These are phyloP conservation scores for Termitomyces sp. DNA, from an alignment of 768 basidiomycete species.

Conservation along the genomic window DNA sequence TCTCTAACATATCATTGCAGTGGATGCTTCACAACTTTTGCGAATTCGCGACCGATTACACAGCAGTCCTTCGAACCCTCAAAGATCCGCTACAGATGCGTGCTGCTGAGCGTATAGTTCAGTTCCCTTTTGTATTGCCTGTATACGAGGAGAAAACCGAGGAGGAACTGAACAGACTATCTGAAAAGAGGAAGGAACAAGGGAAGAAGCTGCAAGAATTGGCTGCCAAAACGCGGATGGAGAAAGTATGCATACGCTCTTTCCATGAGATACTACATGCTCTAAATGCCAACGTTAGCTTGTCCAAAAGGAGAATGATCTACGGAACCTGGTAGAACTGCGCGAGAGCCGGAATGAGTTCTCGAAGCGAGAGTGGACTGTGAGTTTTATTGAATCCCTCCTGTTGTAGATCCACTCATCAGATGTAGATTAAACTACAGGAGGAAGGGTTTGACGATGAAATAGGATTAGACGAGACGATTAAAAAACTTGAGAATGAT, in stretches of 20 bases:
- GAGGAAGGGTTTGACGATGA: constrained; percentile 76
- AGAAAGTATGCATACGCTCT: constrained; percentile 53
- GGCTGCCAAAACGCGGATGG: constrained; percentile 75
- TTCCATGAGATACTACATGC: neutral
- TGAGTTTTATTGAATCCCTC: constrained; percentile 18
- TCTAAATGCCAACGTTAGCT: constrained; percentile 35
- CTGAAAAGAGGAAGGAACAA: constrained; percentile 81
- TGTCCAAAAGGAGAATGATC: constrained; percentile 67
- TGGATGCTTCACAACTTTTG: constrained; percentile 91
- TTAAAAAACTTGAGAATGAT: constrained; percentile 81
- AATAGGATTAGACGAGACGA: constrained; percentile 67
- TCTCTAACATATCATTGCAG: constrained; percentile 30
- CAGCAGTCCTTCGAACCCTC: constrained; percentile 57
- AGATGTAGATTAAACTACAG: constrained; percentile 47
- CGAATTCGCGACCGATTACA: constrained; percentile 77
- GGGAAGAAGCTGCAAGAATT: constrained; percentile 88
- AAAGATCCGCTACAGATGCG: constrained; percentile 61
- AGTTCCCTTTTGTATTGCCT: constrained; percentile 76
- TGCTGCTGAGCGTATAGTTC: constrained; percentile 64
- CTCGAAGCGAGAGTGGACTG: constrained; percentile 73
- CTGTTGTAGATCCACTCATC: neutral
- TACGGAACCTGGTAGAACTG: constrained; percentile 59
- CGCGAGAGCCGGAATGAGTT: constrained; percentile 54
- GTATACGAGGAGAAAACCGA: constrained; percentile 81
- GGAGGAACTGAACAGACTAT: constrained; percentile 74